A percentile compares a stretch with the other conserved stretches of the same genome.
Conservation (phyloP, 108 stramenopile species). For the Cyclotella baltica region DNA sequence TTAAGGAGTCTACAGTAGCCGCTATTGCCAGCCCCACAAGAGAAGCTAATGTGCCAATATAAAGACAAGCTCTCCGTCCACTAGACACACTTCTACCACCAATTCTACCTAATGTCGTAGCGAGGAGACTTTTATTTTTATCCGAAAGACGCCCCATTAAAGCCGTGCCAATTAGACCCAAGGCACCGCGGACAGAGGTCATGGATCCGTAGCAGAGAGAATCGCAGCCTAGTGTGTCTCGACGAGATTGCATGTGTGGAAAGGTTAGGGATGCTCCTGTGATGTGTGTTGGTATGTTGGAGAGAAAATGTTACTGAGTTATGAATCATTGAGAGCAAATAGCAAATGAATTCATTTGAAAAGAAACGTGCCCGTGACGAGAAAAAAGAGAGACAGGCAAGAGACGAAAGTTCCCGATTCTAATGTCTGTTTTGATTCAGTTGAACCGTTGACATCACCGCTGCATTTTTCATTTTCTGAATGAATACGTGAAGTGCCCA, state of each 20-base stretch:
- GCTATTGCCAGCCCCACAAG: constrained; percentile 53
- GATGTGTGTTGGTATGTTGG: too few relatives aligned
- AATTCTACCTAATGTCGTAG: constrained; percentile 29
- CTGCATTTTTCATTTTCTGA: too few relatives aligned
- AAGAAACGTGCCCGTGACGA: constrained; percentile 52
- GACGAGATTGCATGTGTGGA: constrained; percentile 69
- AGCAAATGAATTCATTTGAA: too few relatives aligned
- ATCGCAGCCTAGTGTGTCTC: constrained; percentile 79
- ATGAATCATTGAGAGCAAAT: too few relatives aligned
- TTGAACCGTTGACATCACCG: too few relatives aligned
- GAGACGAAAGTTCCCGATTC: constrained; percentile 20
- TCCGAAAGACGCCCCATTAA: constrained; percentile 81
- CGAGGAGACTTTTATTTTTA: constrained; percentile 32
- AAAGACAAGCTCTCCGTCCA: constrained; percentile 62
- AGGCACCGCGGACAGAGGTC: constrained; percentile 74
- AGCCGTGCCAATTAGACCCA: constrained; percentile 71
- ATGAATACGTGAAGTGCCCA: too few relatives aligned
- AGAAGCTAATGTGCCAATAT: constrained; percentile 71
- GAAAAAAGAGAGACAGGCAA: constrained; percentile 25
- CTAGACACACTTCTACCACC: constrained; percentile 35
- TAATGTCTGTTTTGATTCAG: constrained; percentile 1
- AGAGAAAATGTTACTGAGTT: too few relatives aligned
- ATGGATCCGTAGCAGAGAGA: constrained; percentile 77
- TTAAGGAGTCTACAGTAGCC: constrained; percentile 41
- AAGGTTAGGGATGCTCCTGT: constrained; percentile 61